A percentile compares a stretch with the other conserved stretches of the same genome.
phyloP scores from a whole-genome alignment of 495 filamentous ascomycete genomes.

The Daldinia vernicosa region DNA sequence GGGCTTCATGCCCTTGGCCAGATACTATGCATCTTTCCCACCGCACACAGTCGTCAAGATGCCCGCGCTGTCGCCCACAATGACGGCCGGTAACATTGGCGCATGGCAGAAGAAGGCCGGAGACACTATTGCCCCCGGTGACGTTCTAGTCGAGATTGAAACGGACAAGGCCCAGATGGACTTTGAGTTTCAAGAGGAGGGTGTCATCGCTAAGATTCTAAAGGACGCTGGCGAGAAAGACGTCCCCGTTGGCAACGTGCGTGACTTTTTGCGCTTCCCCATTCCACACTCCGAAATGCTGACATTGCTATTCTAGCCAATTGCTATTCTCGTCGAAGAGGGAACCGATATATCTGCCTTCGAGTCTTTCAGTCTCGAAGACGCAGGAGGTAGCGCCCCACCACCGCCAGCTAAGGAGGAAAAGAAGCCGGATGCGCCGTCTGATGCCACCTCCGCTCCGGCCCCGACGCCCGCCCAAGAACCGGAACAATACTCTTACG shows the following conservation, averaged over 20 bases:
- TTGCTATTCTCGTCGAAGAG: constrained; percentile 93
- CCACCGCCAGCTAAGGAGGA: constrained; percentile 70
- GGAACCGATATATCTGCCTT: constrained; percentile 86
- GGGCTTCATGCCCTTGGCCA: constrained; percentile 57
- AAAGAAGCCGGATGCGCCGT: constrained; percentile 61
- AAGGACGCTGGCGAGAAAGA: constrained; percentile 96
- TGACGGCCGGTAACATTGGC: constrained; percentile 96
- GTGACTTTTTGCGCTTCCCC: constrained; percentile 51
- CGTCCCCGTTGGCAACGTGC: constrained; percentile 91
- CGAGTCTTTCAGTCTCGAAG: constrained; percentile 83
- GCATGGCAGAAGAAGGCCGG: constrained; percentile 97
- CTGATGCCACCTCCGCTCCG: constrained; percentile 67
- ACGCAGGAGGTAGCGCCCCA: constrained; percentile 85
- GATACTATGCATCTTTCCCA: constrained; percentile 78
- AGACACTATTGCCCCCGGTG: constrained; percentile 86
- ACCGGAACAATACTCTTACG: constrained; percentile 74
- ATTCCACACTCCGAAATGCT: constrained; percentile 47
- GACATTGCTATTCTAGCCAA: constrained; percentile 71
- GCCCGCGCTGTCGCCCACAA: constrained; percentile 97
- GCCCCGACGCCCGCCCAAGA: constrained; percentile 66
- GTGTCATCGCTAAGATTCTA: constrained; percentile 92
- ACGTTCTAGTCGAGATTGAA: constrained; percentile 99
- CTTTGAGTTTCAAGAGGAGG: constrained; percentile 99
- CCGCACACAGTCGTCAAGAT: constrained; percentile 95
- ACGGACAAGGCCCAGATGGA: constrained; percentile 99